These are phyloP conservation scores for Daphne laureola DNA, from an alignment of 441 rosid species.

Conservation along the genomic window DNA sequence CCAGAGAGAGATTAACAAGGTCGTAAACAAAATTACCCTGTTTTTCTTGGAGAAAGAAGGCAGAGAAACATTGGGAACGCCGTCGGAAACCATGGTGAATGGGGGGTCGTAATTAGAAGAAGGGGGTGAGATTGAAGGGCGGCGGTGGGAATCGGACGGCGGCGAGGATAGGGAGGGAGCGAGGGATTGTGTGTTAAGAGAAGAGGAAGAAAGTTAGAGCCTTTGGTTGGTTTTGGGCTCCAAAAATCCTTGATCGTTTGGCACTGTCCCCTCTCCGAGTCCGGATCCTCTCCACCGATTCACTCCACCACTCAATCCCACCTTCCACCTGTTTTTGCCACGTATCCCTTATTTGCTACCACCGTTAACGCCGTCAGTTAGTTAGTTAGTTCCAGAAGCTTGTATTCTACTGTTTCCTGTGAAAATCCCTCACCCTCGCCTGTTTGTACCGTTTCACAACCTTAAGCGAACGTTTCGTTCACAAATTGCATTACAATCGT, in stretches of 20 bases:
- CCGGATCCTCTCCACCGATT: no score
- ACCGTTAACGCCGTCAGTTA: no score
- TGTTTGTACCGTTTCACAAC: no score
- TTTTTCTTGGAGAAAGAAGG: constrained; percentile 36
- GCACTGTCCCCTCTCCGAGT: no score
- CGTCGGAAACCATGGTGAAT: constrained; percentile 34
- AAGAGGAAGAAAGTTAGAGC: constrained; percentile 1
- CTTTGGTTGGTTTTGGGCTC: not conserved
- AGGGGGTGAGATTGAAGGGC: not conserved
- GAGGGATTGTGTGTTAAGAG: not conserved
- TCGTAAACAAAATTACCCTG: constrained; percentile 22
- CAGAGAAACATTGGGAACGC: constrained; percentile 28
- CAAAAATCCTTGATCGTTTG: not conserved
- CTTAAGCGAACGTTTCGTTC: no score
- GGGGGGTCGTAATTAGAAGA: not conserved
- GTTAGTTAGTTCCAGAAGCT: no score
- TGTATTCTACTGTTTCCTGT: no score
- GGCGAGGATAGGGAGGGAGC: constrained; percentile 5
- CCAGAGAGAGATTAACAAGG: not conserved
- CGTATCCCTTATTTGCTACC: no score
- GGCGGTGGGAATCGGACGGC: not conserved
- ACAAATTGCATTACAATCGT: no score
- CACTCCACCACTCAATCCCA: no score
- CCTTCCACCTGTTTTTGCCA: no score
- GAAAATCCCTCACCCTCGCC: no score